Base-by-base conservation (phyloP, 2,329 filamentous ascomycete species). In the Annulohypoxylon truncatum region DNA sequence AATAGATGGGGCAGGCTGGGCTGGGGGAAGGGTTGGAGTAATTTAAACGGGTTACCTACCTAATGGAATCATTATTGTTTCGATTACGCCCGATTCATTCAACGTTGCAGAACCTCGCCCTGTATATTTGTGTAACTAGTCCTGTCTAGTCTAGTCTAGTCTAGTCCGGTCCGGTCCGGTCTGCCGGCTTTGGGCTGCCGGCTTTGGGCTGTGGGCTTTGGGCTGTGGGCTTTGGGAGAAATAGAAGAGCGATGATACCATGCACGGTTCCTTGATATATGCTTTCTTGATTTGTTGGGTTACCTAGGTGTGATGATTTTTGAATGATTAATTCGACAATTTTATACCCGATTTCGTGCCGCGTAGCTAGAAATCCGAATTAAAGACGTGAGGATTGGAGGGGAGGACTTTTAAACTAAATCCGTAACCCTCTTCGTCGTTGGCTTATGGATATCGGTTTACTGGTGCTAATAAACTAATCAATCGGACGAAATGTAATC, bases 11-110 rank as follows among this genome's bases (percentile, higher is more conserved):
- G 48, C 52, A 33, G 55, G 60, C 55, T 40, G 54, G 64, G 40
- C 57, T 56, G 54, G 63, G 54, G 62, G 60, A 40, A 57, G 31
- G 38, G 63, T 64, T 66, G 69, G 67, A 67, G 67, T 71, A 67
- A 69, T 63, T 48, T 26, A 50, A 66, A 51, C 22, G n/a, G n/a
- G 38, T 42, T 42, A 38, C n/a, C 8, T 38, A 38, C 35, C 2
- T 18, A 38, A 38, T 12, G 35, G 2, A 38, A 15, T 42, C 38
- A 38, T 65, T 52, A 59, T 66, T 61, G 52, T 67, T 55, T 63
- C 56, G 52, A 64, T 59, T 61, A 54, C 48, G 29, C 42, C 61
- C 58, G n/a, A 57, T 40, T 51, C n/a, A n/a, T 33, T 47, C 38
- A 54, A 40, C 40, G 26, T 57, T 57, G 64, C 48, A 50, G 58